phyloP scores from a whole-genome alignment of 2,329 filamentous ascomycete species.

The Fusarium multiceps region DNA sequence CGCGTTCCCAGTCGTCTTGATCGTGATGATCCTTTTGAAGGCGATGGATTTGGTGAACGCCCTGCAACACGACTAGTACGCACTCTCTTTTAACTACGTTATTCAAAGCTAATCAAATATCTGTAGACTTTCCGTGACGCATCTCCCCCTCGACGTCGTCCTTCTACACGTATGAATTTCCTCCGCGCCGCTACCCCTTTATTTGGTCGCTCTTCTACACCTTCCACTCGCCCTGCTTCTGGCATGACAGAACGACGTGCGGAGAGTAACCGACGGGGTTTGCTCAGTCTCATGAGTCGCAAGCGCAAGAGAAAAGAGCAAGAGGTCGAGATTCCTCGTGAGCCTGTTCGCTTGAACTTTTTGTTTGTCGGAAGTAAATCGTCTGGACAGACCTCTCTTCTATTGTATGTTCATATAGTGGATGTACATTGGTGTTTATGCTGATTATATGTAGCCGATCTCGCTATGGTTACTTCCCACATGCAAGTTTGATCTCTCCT shows the following conservation, averaged over 20 bases:
- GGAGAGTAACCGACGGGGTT: constrained; percentile 22
- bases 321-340: constrained; percentile 17
- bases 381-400: constrained; percentile 53
- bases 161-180: constrained; percentile 46
- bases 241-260: neutral
- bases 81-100: neutral
- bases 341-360: constrained; percentile 49
- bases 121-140: constrained; percentile 43
- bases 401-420: constrained; percentile 48
- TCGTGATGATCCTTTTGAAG: constrained; percentile 51
- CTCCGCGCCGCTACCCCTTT: constrained; percentile 45
- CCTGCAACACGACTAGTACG: constrained; percentile 48
- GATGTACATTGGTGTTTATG: rapidly evolving
- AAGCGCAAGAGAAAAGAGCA: constrained; percentile 45
- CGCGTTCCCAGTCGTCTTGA: constrained; percentile 52
- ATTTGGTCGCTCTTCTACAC: constrained; percentile 34
- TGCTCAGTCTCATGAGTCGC: constrained; percentile 44
- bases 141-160: constrained; percentile 28
- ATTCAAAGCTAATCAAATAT: neutral
- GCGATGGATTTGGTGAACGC: constrained; percentile 49
- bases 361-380: constrained; percentile 51
- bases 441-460: constrained; percentile 47
- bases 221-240: constrained; percentile 30
- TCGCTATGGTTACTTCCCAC: constrained; percentile 53
- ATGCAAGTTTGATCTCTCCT: constrained; percentile 43